These are phyloP conservation scores for Cutaneotrichosporon cyanovorans DNA, from an alignment of 1,284 basidiomycete species.

Conservation along the genomic window DNA sequence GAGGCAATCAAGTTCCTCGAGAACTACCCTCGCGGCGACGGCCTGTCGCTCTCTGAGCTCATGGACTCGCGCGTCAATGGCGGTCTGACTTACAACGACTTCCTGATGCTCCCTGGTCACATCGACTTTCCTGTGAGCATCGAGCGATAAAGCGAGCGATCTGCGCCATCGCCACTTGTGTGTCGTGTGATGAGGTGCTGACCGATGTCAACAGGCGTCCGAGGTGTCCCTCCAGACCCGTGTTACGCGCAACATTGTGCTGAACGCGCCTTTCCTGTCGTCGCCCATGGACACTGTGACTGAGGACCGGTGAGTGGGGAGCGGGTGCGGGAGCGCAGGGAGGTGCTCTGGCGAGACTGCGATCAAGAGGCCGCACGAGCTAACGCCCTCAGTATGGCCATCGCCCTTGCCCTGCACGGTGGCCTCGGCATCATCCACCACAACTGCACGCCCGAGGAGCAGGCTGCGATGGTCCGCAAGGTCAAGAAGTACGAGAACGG, in stretches of 20 bases:
- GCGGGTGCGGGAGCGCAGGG: not conserved
- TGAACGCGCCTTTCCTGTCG: slow-evolving; percentile 96
- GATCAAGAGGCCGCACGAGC: no score
- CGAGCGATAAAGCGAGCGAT: no score
- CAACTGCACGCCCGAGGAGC: slow-evolving; percentile 79
- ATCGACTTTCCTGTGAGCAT: slow-evolving; percentile 89
- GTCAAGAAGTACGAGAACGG: slow-evolving; percentile 99
- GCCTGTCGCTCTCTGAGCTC: slow-evolving; percentile 74
- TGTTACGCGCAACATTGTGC: slow-evolving; percentile 81
- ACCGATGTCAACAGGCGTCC: slow-evolving; percentile 26
- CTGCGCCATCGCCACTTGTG: no score
- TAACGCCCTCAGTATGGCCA: slow-evolving; percentile 64
- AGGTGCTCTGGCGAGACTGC: no score
- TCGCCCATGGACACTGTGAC: slow-evolving; percentile 99
- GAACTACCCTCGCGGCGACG: slow-evolving; percentile 71
- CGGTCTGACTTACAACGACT: slow-evolving; percentile 95
- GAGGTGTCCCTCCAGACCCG: slow-evolving; percentile 74
- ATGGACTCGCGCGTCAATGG: slow-evolving; percentile 85
- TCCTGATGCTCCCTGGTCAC: slow-evolving; percentile 87
- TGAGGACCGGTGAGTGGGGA: slow-evolving; percentile 59
- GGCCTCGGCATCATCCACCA: slow-evolving; percentile 99
- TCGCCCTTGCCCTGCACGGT: slow-evolving; percentile 86
- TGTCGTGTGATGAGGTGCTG: slow-evolving; percentile 20
- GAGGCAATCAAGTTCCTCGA: slow-evolving; percentile 65
- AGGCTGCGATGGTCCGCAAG: slow-evolving; percentile 93